Evolutionary conservation across 2,329 filamentous ascomycete genomes (phyloP).

Genomic region (Aurifilum marmelostoma): DNA sequence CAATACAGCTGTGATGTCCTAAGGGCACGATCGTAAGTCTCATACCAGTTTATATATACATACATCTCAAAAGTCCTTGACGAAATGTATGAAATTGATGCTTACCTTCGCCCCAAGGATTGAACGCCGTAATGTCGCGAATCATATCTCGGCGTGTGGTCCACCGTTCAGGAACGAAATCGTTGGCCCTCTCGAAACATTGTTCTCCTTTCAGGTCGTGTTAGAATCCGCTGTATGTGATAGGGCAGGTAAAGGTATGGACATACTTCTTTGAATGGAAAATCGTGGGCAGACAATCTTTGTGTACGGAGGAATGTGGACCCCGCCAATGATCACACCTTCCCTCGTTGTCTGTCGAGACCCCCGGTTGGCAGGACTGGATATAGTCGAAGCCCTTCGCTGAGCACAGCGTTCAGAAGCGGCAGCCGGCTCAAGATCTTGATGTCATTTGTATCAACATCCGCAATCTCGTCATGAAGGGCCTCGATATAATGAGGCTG

Average conservation of each 20-base stretch:
- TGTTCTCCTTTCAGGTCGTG: neutral
- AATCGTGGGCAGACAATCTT: conserved; percentile 31
- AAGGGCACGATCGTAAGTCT: neutral
- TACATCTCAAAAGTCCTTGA: neutral
- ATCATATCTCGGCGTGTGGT: conserved; percentile 39
- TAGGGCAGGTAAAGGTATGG: neutral
- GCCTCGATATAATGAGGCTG: neutral
- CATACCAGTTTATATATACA: neutral
- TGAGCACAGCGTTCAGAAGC: conserved; percentile 34
- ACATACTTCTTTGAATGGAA: conserved; percentile 41
- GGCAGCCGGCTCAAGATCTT: conserved; percentile 30
- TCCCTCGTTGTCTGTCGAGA: conserved; percentile 30
- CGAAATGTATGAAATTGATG: neutral
- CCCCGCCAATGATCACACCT: conserved; percentile 24
- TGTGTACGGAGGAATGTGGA: conserved; percentile 28
- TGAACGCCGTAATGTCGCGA: conserved; percentile 37
- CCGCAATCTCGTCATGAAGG: conserved; percentile 1
- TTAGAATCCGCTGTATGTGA: neutral
- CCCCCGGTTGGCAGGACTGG: conserved; percentile 32
- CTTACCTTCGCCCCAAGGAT: conserved; percentile 40
- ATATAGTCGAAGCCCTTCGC: conserved; percentile 34
- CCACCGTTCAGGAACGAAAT: conserved; percentile 46
- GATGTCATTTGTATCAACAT: conserved; percentile 31
- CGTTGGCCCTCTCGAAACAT: conserved; percentile 29
- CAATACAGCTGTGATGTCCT: conserved; percentile 37